A percentile compares a stretch with the other conserved stretches of the same genome.
These are phyloP conservation scores for Venustampulla echinocandica DNA, from an alignment of 495 filamentous ascomycete species.

Conservation along the genomic window DNA sequence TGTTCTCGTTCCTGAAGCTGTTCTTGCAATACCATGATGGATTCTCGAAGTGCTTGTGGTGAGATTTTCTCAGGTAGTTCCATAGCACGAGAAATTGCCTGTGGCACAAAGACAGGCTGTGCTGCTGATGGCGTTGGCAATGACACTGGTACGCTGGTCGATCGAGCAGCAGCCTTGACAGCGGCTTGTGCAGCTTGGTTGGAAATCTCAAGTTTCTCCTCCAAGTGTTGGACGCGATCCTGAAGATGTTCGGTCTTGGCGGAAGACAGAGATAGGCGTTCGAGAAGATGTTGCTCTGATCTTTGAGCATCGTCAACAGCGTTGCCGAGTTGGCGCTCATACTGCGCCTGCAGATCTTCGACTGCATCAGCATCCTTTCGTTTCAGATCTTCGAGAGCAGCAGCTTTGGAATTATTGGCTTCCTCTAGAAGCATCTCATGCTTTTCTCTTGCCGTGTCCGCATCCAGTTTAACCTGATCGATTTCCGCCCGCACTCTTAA, in stretches of 20 bases:
- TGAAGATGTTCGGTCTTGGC: slow-evolving; percentile 72
- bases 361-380: slow-evolving; percentile 65
- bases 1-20: slow-evolving; percentile 90
- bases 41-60: slow-evolving; percentile 88
- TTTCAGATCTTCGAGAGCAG: slow-evolving; percentile 57
- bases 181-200: slow-evolving; percentile 86
- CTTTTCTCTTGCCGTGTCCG: slow-evolving; percentile 61
- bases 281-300: slow-evolving; percentile 54
- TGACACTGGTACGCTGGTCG: slow-evolving; percentile 17
- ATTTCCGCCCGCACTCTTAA: slow-evolving; percentile 57
- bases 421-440: slow-evolving; percentile 75
- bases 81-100: slow-evolving; percentile 37
- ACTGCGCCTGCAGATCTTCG: slow-evolving; percentile 54
- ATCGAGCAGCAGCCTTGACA: slow-evolving; percentile 50
- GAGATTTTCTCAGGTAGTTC: slow-evolving; percentile 76
- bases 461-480: slow-evolving; percentile 62
- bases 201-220: slow-evolving; percentile 84
- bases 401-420: slow-evolving; percentile 51
- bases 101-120: slow-evolving; percentile 27
- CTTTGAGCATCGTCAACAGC: slow-evolving; percentile 64
- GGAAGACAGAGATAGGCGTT: slow-evolving; percentile 66
- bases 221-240: slow-evolving; percentile 71
- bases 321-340: slow-evolving; percentile 64
- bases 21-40: slow-evolving; percentile 90
- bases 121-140: background rate